phyloP scores from a whole-genome alignment of 306 rosid genomes.

The Senna tora region DNA sequence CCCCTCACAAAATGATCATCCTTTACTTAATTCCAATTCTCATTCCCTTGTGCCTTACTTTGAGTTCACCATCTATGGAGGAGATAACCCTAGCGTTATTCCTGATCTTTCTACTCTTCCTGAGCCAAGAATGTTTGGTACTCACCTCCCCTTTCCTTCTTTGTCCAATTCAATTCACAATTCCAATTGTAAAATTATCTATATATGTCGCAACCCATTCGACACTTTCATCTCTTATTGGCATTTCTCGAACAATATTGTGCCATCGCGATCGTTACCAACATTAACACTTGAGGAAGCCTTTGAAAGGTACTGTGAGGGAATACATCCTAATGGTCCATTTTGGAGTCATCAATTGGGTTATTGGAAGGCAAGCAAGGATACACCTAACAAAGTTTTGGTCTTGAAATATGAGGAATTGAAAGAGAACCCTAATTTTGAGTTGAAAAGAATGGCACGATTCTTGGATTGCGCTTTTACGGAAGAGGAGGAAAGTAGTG shows the following conservation, averaged over 20 bases:
- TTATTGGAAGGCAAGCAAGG: not conserved
- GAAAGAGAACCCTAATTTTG: too few species aligned
- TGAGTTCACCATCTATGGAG: constrained; percentile 45
- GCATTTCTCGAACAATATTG: not conserved
- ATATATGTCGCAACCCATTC: not conserved
- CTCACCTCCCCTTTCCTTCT: not conserved
- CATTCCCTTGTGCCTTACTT: constrained; percentile 52
- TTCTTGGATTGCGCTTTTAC: constrained; percentile 24
- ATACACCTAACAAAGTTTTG: not conserved
- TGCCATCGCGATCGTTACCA: not conserved
- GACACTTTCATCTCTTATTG: not conserved
- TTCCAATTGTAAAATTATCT: not conserved
- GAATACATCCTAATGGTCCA: not conserved
- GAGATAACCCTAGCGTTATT: not conserved
- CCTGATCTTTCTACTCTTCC: not conserved
- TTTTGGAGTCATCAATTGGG: not conserved
- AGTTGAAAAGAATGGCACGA: not conserved
- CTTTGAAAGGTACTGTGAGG: not conserved
- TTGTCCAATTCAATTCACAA: not conserved
- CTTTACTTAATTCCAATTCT: constrained; percentile 46
- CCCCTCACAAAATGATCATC: not conserved
- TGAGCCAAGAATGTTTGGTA: not conserved
- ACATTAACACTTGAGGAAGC: not conserved
- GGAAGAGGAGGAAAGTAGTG: constrained; percentile 48
- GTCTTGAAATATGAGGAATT: not conserved